A percentile compares a stretch with the other conserved stretches of the same genome.
phyloP scores from a whole-genome alignment of 2,329 filamentous ascomycete species.

The Apiospora phragmitis region DNA sequence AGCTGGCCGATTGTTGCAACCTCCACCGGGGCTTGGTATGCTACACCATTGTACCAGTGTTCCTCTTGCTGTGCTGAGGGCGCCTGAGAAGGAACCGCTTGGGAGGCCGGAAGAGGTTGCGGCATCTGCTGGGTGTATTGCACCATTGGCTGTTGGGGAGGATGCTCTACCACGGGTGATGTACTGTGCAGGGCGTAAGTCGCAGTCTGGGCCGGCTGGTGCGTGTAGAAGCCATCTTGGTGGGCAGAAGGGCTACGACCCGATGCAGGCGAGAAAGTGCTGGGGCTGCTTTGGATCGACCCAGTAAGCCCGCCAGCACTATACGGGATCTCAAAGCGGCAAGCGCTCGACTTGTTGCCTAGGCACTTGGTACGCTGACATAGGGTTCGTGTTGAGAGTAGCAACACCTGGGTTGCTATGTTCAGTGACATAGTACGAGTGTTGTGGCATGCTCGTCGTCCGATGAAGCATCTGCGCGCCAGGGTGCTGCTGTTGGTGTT shows the following conservation, averaged over 20 bases:
- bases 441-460: constrained; percentile 45
- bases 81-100: constrained; percentile 36
- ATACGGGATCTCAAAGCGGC: constrained; percentile 51
- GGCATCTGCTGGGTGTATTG: constrained; percentile 44
- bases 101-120: constrained; percentile 34
- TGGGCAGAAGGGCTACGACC: constrained; percentile 54
- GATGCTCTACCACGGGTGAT: constrained; percentile 47
- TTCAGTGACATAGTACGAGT: constrained; percentile 59
- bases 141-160: constrained; percentile 40
- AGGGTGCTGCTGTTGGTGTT: constrained; percentile 40
- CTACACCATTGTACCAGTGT: constrained; percentile 51
- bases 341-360: constrained; percentile 48
- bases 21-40: constrained; percentile 59
- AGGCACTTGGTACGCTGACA: constrained; percentile 55
- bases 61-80: constrained; percentile 44
- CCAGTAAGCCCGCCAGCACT: constrained; percentile 46
- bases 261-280: constrained; percentile 56
- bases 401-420: constrained; percentile 63
- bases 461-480: constrained; percentile 50
- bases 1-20: constrained; percentile 55
- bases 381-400: constrained; percentile 56
- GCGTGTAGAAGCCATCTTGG: constrained; percentile 56
- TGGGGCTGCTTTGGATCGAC: constrained; percentile 59
- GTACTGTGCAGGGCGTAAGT: constrained; percentile 28
- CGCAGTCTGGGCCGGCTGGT: constrained; percentile 33